A percentile compares a stretch with the other conserved stretches of the same genome.
These are phyloP conservation scores for Setaria viridis DNA, from an alignment of 202 grass and related monocot genomes.

Conservation along the genomic window DNA sequence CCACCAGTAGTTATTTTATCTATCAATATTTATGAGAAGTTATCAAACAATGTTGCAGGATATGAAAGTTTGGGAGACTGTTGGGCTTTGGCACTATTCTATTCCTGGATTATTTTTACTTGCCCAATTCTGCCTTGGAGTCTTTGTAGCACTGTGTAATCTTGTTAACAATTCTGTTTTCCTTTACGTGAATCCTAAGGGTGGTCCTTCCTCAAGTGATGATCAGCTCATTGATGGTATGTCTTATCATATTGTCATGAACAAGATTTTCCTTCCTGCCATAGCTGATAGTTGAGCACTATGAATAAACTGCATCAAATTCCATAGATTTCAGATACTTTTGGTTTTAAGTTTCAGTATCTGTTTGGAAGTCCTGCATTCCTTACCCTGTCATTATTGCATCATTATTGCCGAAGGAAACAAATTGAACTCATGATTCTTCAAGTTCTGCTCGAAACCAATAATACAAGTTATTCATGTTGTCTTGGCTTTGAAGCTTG, in stretches of 20 bases:
- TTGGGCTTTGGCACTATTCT: slow-evolving; percentile 98
- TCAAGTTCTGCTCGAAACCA: not conserved
- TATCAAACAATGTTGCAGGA: slow-evolving; percentile 68
- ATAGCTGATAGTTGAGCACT: slow-evolving; percentile 16
- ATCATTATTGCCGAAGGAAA: not conserved
- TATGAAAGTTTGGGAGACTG: slow-evolving; percentile 98
- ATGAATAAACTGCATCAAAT: slow-evolving; percentile 23
- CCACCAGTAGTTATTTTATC: slow-evolving; percentile 15
- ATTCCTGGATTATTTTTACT: slow-evolving; percentile 96
- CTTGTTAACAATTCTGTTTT: slow-evolving; percentile 99
- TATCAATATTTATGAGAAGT: slow-evolving; percentile 37
- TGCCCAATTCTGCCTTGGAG: slow-evolving; percentile 95
- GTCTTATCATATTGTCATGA: slow-evolving; percentile 38
- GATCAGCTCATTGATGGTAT: slow-evolving; percentile 86
- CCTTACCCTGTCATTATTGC: not conserved
- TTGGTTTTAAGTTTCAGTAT: not conserved
- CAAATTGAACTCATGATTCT: slow-evolving; percentile 20
- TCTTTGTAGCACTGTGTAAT: slow-evolving; percentile 96
- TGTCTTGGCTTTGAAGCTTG: not conserved
- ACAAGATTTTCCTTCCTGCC: slow-evolving; percentile 7
- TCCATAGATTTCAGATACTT: slow-evolving; percentile 24
- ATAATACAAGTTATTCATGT: not conserved
- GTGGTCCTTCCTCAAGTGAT: slow-evolving; percentile 68
- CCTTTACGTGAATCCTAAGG: slow-evolving; percentile 64
- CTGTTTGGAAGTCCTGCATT: not conserved